phyloP scores from a whole-genome alignment of 331 rosid species.

The Spiraea crenata region DNA sequence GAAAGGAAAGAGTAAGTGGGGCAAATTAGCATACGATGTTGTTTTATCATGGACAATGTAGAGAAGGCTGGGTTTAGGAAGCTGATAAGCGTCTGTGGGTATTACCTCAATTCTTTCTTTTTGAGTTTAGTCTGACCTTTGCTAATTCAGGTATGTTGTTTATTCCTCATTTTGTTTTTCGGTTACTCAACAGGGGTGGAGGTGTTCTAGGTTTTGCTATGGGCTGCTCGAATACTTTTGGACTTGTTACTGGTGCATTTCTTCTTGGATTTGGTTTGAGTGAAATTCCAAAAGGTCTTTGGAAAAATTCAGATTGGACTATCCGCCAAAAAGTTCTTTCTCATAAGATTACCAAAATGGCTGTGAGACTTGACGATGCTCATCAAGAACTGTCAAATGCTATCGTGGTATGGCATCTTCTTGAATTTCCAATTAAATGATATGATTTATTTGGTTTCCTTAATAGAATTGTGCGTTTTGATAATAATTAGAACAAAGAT shows the following conservation, averaged over 20 bases:
- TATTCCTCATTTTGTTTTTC: constrained; percentile 6
- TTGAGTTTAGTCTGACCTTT: neutral
- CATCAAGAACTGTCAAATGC: constrained; percentile 94
- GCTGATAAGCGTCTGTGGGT: neutral
- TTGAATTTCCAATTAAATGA: neutral
- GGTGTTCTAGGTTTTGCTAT: constrained; percentile 82
- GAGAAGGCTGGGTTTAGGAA: neutral
- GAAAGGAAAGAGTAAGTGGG: neutral
- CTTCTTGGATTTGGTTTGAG: constrained; percentile 97
- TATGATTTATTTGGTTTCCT: too few species aligned
- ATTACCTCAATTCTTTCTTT: neutral
- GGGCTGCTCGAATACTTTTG: constrained; percentile 96
- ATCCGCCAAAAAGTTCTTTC: constrained; percentile 89
- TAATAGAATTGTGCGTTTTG: too few species aligned
- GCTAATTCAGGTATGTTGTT: constrained; percentile 22
- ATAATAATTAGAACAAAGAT: too few species aligned
- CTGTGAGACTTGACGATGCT: constrained; percentile 90
- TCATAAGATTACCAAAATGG: constrained; percentile 90
- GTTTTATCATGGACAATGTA: neutral
- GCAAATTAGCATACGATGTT: neutral
- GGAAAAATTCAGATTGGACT: constrained; percentile 91
- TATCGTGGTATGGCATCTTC: constrained; percentile 60
- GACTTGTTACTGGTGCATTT: constrained; percentile 97
- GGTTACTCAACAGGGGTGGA: constrained; percentile 55
- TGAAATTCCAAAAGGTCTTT: constrained; percentile 85